A percentile compares a stretch with the other conserved stretches of the same genome.
Evolutionary conservation across 2,329 filamentous ascomycete species (phyloP).

Genomic region (Xylariaceae sp.): DNA sequence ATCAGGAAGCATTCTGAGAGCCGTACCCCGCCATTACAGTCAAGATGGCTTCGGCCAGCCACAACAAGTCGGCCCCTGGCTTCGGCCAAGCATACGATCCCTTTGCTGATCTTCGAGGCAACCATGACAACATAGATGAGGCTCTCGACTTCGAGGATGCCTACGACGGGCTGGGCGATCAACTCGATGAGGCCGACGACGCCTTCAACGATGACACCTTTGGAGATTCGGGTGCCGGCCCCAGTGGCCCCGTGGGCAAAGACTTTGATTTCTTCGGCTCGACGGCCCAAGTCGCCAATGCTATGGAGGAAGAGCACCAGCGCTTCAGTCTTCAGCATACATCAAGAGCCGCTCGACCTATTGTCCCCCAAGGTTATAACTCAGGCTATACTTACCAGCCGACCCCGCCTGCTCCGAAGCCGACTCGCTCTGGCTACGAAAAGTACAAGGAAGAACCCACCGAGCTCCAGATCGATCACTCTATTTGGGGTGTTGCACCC

Average conservation of each 20-base stretch:
- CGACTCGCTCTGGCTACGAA: slow-evolving; percentile 81
- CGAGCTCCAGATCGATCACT: slow-evolving; percentile 88
- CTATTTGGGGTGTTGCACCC: slow-evolving; percentile 81
- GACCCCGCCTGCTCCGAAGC: slow-evolving; percentile 47
- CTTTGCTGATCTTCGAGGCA: slow-evolving; percentile 75
- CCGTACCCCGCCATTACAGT: slow-evolving; percentile 17
- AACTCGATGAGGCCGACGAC: slow-evolving; percentile 88
- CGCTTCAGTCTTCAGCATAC: slow-evolving; percentile 72
- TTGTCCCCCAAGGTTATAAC: slow-evolving; percentile 33
- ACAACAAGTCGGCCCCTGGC: slow-evolving; percentile 68
- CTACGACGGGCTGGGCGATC: slow-evolving; percentile 89
- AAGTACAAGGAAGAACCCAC: slow-evolving; percentile 85
- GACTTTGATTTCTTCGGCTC: slow-evolving; percentile 97
- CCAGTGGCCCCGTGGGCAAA: slow-evolving; percentile 64
- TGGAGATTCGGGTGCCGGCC: slow-evolving; percentile 47
- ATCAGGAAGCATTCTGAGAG: too few relatives aligned
- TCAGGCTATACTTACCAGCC: slow-evolving; percentile 37
- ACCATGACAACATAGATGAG: slow-evolving; percentile 55
- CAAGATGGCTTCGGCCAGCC: slow-evolving; percentile 56
- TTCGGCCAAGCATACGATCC: slow-evolving; percentile 84
- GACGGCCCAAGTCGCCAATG: slow-evolving; percentile 81
- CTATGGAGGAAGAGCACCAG: slow-evolving; percentile 86
- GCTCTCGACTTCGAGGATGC: slow-evolving; percentile 87
- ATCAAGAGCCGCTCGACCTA: slow-evolving; percentile 41
- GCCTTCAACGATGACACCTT: slow-evolving; percentile 98